A percentile compares a stretch with the other conserved stretches of the same genome.
Conservation (phyloP, 495 filamentous ascomycete genomes). For the Evansstolkia leycettana region DNA sequence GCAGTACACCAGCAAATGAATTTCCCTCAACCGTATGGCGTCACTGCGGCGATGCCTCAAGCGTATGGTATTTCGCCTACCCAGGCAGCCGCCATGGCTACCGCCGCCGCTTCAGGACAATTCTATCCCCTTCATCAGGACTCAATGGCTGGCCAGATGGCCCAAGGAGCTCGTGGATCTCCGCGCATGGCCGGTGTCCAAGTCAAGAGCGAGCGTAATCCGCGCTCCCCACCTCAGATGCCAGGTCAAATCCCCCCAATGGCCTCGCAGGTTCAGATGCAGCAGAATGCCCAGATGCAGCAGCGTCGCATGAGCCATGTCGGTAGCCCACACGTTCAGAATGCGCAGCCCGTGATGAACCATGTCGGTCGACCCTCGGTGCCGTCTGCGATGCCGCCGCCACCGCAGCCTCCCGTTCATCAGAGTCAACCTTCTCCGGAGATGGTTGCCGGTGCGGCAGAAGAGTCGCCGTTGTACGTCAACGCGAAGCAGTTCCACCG, state of each 20-base stretch:
- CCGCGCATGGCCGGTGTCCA: slow-evolving; percentile 38
- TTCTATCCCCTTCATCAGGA: slow-evolving; percentile 38
- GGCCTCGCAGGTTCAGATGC: slow-evolving; percentile 35
- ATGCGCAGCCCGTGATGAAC: slow-evolving; percentile 34
- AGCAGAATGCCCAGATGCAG: slow-evolving; percentile 31
- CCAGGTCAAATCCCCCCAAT: slow-evolving; percentile 38
- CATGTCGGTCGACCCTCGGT: slow-evolving; percentile 37
- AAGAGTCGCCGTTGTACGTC: slow-evolving; percentile 93
- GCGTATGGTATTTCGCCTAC: slow-evolving; percentile 38
- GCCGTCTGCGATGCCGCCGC: slow-evolving; percentile 34
- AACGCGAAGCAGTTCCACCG: slow-evolving; percentile 99
- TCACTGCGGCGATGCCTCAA: slow-evolving; percentile 35
- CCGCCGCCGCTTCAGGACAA: slow-evolving; percentile 41
- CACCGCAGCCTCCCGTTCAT: slow-evolving; percentile 38
- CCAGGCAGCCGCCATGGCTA: slow-evolving; percentile 45
- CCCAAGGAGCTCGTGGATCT: slow-evolving; percentile 33
- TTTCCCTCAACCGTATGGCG: slow-evolving; percentile 40
- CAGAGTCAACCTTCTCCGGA: slow-evolving; percentile 75
- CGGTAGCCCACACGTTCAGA: slow-evolving; percentile 34
- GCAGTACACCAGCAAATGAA: slow-evolving; percentile 39
- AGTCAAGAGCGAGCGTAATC: slow-evolving; percentile 39
- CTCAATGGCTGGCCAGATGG: slow-evolving; percentile 35
- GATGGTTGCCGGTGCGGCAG: slow-evolving; percentile 58
- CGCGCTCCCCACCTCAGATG: slow-evolving; percentile 39
- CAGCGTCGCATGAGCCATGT: slow-evolving; percentile 40